phyloP scores from a whole-genome alignment of 495 filamentous ascomycete genomes.

The Aspergillus saccharolyticus region DNA sequence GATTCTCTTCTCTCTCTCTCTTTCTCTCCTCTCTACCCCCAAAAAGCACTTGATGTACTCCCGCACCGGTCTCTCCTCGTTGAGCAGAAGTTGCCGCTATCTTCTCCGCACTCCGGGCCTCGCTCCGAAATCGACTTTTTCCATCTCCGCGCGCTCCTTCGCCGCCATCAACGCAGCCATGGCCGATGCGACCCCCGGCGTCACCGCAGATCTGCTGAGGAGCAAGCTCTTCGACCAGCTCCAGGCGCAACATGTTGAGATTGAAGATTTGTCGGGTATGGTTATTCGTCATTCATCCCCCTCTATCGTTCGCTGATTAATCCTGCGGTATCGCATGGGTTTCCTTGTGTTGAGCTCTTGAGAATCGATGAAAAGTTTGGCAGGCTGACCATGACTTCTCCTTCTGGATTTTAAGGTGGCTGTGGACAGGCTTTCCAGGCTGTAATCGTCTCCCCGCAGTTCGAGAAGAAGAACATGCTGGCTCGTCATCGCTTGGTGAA shows the following conservation, averaged over 20 bases:
- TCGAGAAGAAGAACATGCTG: slow-evolving; percentile 80
- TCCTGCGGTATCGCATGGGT: neutral
- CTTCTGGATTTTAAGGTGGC: slow-evolving; percentile 53
- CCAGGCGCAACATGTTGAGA: slow-evolving; percentile 78
- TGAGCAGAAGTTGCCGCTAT: slow-evolving; percentile 45
- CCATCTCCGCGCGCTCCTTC: slow-evolving; percentile 37
- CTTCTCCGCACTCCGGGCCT: slow-evolving; percentile 29
- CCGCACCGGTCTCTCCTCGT: slow-evolving; percentile 29
- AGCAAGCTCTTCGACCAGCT: slow-evolving; percentile 66
- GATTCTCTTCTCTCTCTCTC: neutral
- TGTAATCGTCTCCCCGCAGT: slow-evolving; percentile 82
- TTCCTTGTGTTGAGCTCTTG: neutral
- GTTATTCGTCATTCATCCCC: neutral
- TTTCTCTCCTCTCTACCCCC: neutral
- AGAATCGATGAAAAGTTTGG: too few relatives aligned
- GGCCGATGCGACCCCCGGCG: slow-evolving; percentile 52
- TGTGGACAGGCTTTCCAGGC: slow-evolving; percentile 95
- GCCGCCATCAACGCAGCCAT: slow-evolving; percentile 39
- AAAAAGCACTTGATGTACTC: slow-evolving; percentile 37
- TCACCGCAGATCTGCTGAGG: slow-evolving; percentile 66
- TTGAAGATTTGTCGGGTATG: slow-evolving; percentile 88
- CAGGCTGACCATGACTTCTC: neutral
- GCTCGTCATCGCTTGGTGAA: slow-evolving; percentile 89
- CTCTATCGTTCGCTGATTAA: neutral
- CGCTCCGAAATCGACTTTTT: slow-evolving; percentile 30